A percentile compares a stretch with the other conserved stretches of the same genome.
Conservation (phyloP, 176 grass and related monocot genomes). For the Panicum miliaceum region DNA sequence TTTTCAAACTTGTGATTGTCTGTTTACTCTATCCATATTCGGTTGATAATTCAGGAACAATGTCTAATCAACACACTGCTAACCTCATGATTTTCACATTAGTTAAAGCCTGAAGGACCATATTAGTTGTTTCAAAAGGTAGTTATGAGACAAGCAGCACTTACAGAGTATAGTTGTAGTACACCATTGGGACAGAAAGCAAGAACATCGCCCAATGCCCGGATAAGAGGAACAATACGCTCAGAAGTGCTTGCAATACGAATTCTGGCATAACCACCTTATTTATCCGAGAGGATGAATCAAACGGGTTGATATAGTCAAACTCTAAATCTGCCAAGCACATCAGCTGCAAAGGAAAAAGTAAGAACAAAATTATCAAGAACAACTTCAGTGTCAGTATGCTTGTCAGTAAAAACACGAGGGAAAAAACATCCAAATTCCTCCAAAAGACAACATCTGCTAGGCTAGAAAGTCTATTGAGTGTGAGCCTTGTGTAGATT, state of each 20-base stretch:
- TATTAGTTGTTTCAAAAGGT: constrained; percentile 12
- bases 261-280: constrained; percentile 91
- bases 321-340: constrained; percentile 97
- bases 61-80: background rate
- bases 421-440: background rate
- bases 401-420: background rate
- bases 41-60: background rate
- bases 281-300: constrained; percentile 88
- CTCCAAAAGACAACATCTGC: background rate
- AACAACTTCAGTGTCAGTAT: constrained; percentile 3
- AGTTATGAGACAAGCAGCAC: constrained; percentile 28
- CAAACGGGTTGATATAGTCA: constrained; percentile 95
- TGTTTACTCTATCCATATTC: background rate
- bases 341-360: constrained; percentile 64
- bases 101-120: background rate
- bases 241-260: constrained; percentile 67
- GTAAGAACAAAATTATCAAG: constrained; percentile 21
- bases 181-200: constrained; percentile 69
- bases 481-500: background rate
- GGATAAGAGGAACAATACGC: constrained; percentile 73
- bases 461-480: background rate
- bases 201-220: constrained; percentile 94
- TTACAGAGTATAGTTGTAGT: constrained; percentile 92
- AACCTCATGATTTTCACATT: background rate
- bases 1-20: background rate